Evolutionary conservation across 2,329 filamentous ascomycete species (phyloP), one percentile per base, ranked within the genome.

Genomic region (Hirsutella thompsonii): DNA sequence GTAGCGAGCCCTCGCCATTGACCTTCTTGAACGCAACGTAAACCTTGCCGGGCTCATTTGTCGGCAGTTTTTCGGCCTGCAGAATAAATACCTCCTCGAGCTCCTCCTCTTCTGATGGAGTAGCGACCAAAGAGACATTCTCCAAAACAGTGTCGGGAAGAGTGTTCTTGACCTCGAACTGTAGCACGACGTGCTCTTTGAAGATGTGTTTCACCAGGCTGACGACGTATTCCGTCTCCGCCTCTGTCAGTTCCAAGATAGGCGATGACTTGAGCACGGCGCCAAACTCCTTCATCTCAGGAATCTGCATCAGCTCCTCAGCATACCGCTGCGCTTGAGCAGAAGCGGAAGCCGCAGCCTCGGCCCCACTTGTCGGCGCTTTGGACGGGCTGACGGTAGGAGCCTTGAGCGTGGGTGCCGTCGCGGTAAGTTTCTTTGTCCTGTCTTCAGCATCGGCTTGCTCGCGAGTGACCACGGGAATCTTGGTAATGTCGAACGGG

Each of bases 151-250:
- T 94, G 46, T 89, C 86, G 11, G 86, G 82, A 10, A 98, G 72
- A 2, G 92, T 98, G 69, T 98, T 98, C 73, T 94, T 96, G 61
- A 98, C 80, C 58, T 96, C 86, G 62, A 92, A 98, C 58, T 98
- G 92, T 41, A 98, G 68, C 28, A 98, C 90, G 55, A 98, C 71
- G 57, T 96, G 86, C 59, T 94, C 86, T 67, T 94, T 94, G 79
- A 95, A 98, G 55, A 98, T 79, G 59, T 98, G 92, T 70, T 98
- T 98, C 63, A 95, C 76, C 19, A 92, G 81, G 29, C 76, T 80
- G 45, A 98, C 92, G 39, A 95, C 88, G 54, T 98, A 98, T 63
- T 98, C 92, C 18, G 90, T 96, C 65, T 96, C 92, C 40, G 87
- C 86, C 62, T 98, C 92, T 16, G 92, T 96, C 47, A 98, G 79